Percentiles rank a stretch among this genome's conserved stretches.
phyloP scores from a whole-genome alignment of 768 basidiomycete genomes.

The Serendipita sp. region DNA sequence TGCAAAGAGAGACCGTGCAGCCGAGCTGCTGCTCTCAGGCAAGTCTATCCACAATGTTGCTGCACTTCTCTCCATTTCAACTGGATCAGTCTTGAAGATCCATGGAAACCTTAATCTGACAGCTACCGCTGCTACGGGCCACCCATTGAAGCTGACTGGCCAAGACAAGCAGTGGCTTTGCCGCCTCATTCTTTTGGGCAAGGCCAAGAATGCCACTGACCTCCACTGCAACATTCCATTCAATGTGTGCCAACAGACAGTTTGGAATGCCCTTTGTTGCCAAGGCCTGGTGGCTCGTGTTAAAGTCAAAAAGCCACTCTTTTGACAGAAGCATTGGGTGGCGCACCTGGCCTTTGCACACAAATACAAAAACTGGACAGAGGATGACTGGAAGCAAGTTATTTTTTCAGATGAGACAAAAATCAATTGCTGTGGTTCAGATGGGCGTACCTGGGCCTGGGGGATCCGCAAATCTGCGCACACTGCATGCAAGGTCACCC shows the following conservation, averaged over 20 bases:
- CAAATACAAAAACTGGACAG: slow-evolving; percentile 1
- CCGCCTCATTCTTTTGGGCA: not conserved
- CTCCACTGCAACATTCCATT: not conserved
- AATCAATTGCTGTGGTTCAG: slow-evolving; percentile 6
- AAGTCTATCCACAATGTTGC: not conserved
- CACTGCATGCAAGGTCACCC: not conserved
- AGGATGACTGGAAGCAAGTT: slow-evolving; percentile 7
- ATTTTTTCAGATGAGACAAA: slow-evolving; percentile 9
- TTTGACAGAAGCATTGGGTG: not conserved
- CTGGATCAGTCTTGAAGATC: not conserved
- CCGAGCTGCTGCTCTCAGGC: not conserved
- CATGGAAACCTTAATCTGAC: not conserved
- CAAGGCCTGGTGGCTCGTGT: not conserved
- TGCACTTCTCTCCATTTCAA: not conserved
- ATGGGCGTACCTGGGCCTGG: slow-evolving; percentile 5
- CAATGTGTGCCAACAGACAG: not conserved
- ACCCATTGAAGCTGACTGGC: not conserved
- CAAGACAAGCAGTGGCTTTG: not conserved
- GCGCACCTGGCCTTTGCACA: not conserved
- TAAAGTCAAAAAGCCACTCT: slow-evolving; percentile 6
- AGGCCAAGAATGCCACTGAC: not conserved
- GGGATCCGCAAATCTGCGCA: not conserved
- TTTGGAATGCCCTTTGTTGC: not conserved
- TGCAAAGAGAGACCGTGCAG: not conserved
- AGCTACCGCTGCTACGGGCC: not conserved